A percentile compares a stretch with the other conserved stretches of the same genome.
phyloP scores from a whole-genome alignment of 345 rosid genomes.

The Bruguiera parviflora region DNA sequence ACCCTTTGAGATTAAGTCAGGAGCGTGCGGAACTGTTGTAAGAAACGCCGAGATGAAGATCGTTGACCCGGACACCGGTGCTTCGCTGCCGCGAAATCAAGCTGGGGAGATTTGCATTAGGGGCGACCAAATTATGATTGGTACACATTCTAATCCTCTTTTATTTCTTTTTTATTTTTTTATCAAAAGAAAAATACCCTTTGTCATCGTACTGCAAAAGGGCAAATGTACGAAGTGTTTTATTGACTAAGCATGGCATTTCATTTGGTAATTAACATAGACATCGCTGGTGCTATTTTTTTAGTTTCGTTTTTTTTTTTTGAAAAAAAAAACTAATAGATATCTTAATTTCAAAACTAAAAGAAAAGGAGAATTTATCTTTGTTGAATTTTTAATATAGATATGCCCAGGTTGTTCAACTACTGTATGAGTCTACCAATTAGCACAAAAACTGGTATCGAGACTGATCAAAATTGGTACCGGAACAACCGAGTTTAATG shows the following conservation, averaged over 20 bases:
- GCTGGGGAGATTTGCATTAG: conserved; percentile 83
- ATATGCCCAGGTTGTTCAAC: not conserved
- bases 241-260: too few species aligned
- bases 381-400: too few species aligned
- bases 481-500: too few species aligned
- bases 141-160: conserved; percentile 19
- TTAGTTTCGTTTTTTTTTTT: not conserved
- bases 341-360: too few species aligned
- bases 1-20: conserved; percentile 63
- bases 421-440: not conserved
- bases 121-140: conserved; percentile 88
- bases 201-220: too few species aligned
- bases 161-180: not conserved
- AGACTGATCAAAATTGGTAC: not conserved
- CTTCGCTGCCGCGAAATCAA: conserved; percentile 52
- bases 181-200: not conserved
- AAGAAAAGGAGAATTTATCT: too few species aligned
- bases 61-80: conserved; percentile 60
- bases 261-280: too few species aligned
- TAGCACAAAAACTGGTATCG: not conserved
- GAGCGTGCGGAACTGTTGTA: conserved; percentile 80
- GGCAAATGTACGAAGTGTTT: too few species aligned
- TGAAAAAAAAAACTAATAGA: too few species aligned
- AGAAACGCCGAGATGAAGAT: conserved; percentile 93
- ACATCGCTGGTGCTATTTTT: not conserved